Evolutionary conservation across 192 early-diverging fungal genomes (phyloP), one percentile per base, ranked within the genome.

Genomic region (Umbelopsis isabellina): DNA sequence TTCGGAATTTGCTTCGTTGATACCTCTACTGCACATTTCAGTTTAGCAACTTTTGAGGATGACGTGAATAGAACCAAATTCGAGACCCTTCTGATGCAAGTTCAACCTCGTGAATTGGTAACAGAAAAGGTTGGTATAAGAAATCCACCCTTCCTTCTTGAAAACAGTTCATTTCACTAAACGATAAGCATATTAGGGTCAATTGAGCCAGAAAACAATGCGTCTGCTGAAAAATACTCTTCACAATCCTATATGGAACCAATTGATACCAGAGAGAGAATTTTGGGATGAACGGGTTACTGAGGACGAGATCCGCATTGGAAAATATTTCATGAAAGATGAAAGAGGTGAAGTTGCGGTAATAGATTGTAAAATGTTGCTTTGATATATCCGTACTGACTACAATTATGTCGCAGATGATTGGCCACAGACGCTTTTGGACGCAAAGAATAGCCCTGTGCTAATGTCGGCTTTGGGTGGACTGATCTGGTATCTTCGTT

Each of bases 1-100:
- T 95, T 95, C 80, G 95, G 93, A 30, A 79, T 99, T 10, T 89
- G 87, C 15, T 97, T 99, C 85, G 98, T 97, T 6, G 98, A 99
- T 71, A 97, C 97, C 0, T 83, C 97, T 0, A 99, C 95, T 0
- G 95, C 95, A 12, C 91, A 95, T 75, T 97, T 99, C 77, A 88
- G 88, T 58, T 44, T 98, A 49, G 87, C 89, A 49, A 82, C 83
- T 8, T 93, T 92, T 50, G 75, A 87, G 22, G 98, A 99, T 75
- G 98, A 98, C 74, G 78, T 85, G 20, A 88, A 95, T 73, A 84
- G 96, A 35, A 95, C 95, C 10, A 84, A 84, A 35, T 86, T 99
- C n/a, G 95, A 98, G 71, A 99, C 98, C 0, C 78, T 99, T 53
- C 83, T 98, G 16, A 88, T 93, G 72, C 98, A 99, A 80, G 75